These are phyloP conservation scores for Neoboletus subvelutipes DNA, from an alignment of 768 basidiomycete genomes.

Conservation along the genomic window DNA sequence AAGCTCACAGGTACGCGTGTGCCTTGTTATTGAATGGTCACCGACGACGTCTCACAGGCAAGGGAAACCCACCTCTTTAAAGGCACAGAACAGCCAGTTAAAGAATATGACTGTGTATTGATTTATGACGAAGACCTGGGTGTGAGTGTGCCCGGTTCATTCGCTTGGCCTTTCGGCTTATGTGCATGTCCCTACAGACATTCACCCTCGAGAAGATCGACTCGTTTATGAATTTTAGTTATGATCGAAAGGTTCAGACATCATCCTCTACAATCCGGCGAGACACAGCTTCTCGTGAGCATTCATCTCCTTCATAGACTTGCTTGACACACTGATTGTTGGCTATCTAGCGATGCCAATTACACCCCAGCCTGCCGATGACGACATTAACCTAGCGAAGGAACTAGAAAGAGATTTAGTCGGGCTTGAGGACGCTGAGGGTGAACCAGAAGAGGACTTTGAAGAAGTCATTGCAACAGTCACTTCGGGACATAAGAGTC, in stretches of 20 bases:
- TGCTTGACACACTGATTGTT: conserved; percentile 3
- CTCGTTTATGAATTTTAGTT: conserved; percentile 54
- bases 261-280: conserved; percentile 17
- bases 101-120: conserved; percentile 73
- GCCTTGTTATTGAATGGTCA: not conserved
- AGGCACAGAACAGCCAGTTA: conserved; percentile 57
- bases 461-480: conserved; percentile 39
- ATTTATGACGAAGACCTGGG: conserved; percentile 76
- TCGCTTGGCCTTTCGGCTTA: conserved; percentile 3
- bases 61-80: conserved; percentile 56
- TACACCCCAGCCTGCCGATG: conserved; percentile 27
- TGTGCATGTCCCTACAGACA: conserved; percentile 41
- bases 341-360: conserved; percentile 16
- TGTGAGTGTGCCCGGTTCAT: conserved; percentile 43
- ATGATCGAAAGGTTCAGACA: conserved; percentile 45
- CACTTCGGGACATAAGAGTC: conserved; percentile 29
- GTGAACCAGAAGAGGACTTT: conserved; percentile 45
- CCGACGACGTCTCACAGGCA: conserved; percentile 34
- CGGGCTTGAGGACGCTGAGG: conserved; percentile 37
- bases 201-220: conserved; percentile 78
- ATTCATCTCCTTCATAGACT: not conserved
- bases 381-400: conserved; percentile 28
- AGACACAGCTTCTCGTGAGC: conserved; percentile 27
- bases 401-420: conserved; percentile 29
- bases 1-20: conserved; percentile 52